Base-by-base conservation (phyloP, 352 stramenopile genomes). In the Phytophthora sansomeana region DNA sequence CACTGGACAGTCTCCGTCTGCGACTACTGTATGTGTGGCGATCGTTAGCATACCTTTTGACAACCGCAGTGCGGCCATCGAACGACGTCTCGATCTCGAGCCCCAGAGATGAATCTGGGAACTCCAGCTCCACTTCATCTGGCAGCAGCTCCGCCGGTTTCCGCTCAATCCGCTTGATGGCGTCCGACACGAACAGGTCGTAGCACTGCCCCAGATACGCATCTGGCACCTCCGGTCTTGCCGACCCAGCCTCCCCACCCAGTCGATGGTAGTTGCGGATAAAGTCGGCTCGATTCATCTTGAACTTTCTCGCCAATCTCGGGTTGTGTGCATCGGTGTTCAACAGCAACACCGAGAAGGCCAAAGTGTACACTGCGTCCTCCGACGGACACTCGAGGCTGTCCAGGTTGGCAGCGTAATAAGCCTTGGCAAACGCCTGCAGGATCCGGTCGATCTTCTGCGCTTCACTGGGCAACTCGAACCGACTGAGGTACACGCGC, bases 391-490 rank as follows among this genome's bases (percentile, higher is more conserved):
- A 92, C 24, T 85, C 54, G 14, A 57, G 60, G 57, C 78, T 84
- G 54, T 64, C 42, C 10, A 78, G 77, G 48, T 95, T 93, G 24
- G 76, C 80, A 1, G 46, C 30, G 51, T 83, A 89, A 46, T 87
- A 95, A 6, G 86, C 75, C 28, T 78, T 85, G 17, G 84, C 83
- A 35, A 95, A 93, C 6, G 86, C 86, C 44, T 95, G 81, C 3
- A 95, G 69, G 56, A 95, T 89, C n/a, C 86, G 81, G 69, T 95
- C 86, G 44, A 95, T 95, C 60, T 95, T 93, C 68, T 95, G 86
- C 30, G 86, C 86, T 68, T 95, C 86, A 44, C 79, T 74, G 4
- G 84, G 84, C 46, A 93, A 60, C 51, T 83, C 74, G 50, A 95
- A 93, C 33, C 81, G 78, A 32, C 81, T 78, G 4, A 95, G 75